Conservation (phyloP, 2,329 filamentous ascomycete genomes). For the Aspergillus thermomutatus region DNA sequence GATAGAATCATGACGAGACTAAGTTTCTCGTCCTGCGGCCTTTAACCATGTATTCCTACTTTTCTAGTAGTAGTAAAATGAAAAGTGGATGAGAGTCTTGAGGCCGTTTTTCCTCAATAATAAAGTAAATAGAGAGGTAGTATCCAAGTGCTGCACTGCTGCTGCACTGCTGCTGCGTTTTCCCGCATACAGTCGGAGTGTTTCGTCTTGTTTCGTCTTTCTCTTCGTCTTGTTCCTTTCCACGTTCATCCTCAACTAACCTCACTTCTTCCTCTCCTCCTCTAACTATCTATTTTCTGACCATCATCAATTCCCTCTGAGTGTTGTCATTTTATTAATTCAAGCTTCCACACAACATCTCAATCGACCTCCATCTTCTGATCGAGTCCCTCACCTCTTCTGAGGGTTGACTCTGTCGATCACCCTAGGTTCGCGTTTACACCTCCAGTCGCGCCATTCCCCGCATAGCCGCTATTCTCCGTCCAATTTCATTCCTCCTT, state of each 20-base stretch:
- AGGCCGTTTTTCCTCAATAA: background rate
- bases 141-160: background rate
- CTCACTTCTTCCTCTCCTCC: conserved; percentile 2
- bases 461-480: conserved; percentile 20
- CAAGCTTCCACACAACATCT: background rate
- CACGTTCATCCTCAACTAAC: background rate
- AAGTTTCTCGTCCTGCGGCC: background rate
- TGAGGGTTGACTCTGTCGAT: conserved; percentile 23
- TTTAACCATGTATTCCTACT: background rate
- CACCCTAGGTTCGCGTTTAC: conserved; percentile 25
- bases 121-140: too few relatives aligned
- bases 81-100: too few relatives aligned
- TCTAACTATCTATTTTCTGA: background rate
- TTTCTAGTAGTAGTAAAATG: background rate
- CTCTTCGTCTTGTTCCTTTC: background rate
- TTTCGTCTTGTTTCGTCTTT: conserved; percentile 3
- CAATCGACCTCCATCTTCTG: too few relatives aligned
- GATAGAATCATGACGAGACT: background rate
- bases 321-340: conserved; percentile 2
- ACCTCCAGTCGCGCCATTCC: conserved; percentile 21
- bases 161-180: conserved; percentile 1
- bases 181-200: conserved; percentile 1
- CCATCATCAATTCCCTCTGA: background rate
- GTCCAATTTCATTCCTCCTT: conserved; percentile 7
- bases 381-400: conserved; percentile 11